phyloP scores from a whole-genome alignment of 306 rosid species.

The Cajanus cajan region DNA sequence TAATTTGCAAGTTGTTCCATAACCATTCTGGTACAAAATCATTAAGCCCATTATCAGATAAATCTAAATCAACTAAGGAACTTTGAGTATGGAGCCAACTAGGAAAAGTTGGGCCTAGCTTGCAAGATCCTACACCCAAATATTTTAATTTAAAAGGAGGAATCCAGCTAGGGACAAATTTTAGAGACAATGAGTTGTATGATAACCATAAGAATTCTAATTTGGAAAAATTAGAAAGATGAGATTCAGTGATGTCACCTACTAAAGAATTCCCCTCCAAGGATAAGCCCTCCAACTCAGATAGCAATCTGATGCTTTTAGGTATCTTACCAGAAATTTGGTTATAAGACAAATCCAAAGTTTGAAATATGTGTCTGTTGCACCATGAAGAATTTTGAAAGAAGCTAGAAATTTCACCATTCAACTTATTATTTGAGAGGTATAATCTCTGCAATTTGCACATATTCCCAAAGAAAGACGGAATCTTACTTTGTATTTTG shows the following conservation, averaged over 20 bases:
- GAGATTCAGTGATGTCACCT: neutral
- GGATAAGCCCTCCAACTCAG: fast-evolving
- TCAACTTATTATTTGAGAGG: neutral
- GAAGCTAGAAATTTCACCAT: neutral
- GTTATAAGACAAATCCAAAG: neutral
- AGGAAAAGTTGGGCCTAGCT: slow-evolving; percentile 12
- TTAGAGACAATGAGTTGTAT: neutral
- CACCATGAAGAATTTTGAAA: neutral
- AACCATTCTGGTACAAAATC: slow-evolving; percentile 1
- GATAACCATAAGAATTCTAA: fast-evolving
- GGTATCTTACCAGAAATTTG: neutral
- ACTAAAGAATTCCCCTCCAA: neutral
- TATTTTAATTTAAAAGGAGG: neutral
- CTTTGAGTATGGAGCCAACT: neutral
- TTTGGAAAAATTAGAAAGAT: neutral
- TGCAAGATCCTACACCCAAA: neutral
- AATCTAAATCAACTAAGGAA: fast-evolving
- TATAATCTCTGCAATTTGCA: neutral
- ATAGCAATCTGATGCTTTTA: neutral
- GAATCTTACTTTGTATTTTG: slow-evolving; percentile 11
- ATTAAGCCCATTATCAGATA: neutral
- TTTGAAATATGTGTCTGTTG: neutral
- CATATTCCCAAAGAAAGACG: neutral
- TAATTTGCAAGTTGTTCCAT: neutral
- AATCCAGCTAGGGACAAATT: neutral